Percentiles rank a stretch among this genome's conserved stretches.
Evolutionary conservation across 192 early-diverging fungal species (phyloP).

Genomic region (Lunasporangiospora selenospora): DNA sequence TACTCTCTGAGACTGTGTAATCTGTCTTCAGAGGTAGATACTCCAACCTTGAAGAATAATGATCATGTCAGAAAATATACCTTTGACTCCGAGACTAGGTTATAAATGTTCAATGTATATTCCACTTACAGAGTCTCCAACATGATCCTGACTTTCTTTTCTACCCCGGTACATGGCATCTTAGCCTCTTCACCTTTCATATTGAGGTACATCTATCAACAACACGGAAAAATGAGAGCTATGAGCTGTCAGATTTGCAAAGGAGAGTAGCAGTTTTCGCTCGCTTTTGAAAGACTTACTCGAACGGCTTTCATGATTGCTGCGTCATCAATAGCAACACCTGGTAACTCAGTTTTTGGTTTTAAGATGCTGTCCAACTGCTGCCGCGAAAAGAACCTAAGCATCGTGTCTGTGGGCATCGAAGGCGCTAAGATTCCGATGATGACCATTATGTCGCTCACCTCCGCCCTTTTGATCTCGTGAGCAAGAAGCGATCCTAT

Average conservation of each 20-base stretch:
- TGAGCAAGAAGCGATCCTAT: constrained; percentile 6
- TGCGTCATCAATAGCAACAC: constrained; percentile 1
- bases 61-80: not conserved
- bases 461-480: constrained; percentile 11
- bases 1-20: not conserved
- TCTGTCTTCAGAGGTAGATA: constrained; percentile 1
- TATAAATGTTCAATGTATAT: not conserved
- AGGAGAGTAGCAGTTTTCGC: not conserved
- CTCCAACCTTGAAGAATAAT: constrained; percentile 7
- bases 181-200: not conserved
- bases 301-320: constrained; percentile 13
- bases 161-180: not conserved
- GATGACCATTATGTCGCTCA: constrained; percentile 7
- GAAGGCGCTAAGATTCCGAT: constrained; percentile 17
- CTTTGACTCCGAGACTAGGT: not conserved
- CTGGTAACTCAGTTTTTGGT: constrained; percentile 4
- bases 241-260: not conserved
- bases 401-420: constrained; percentile 11
- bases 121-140: constrained; percentile 6
- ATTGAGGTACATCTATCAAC: not conserved
- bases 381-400: constrained; percentile 1
- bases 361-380: not conserved
- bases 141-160: constrained; percentile 5
- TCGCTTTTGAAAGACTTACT: constrained; percentile 1
- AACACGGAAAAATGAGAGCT: not conserved